Base-by-base conservation (phyloP, 2,329 filamentous ascomycete genomes). In the Fusarium scirpi region DNA sequence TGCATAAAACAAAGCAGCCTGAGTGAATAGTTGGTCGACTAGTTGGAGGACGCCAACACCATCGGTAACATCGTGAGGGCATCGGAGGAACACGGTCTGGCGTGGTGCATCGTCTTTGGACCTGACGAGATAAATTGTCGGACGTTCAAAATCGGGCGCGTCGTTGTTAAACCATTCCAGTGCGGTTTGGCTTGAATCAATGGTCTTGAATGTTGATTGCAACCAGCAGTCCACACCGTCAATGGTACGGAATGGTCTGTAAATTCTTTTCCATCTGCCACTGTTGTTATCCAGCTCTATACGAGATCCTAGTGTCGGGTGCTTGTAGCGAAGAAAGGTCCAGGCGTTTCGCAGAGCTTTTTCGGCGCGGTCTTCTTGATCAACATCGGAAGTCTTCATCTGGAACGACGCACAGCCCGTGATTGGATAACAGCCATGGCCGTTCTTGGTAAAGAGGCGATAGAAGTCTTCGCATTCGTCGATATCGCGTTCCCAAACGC, bases 381-480 rank as follows among this genome's bases (percentile, higher is more conserved):
- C 34, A 11, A 11, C 3, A 5, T 38, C 34, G 10, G 34, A n/a
- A 11, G 34, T n/a, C 5, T 38, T 38, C 10, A n/a, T 3, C 3
- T 27, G 24, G 5, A 62, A 61, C 0, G 24, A 32, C 2, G 38
- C 55, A 25, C 56, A 61, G 1, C 29, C 56, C 12, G 38, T 62
- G 10, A 62, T n/a, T 1, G 45, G 59, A 22, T 44, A 62, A 20
- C 45, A 61, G 2, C 24, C 29, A 3, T 40, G 24, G 8, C 7
- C 29, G 10, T 30, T 4, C 12, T 62, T 52, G 2, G 59, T 52
- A 7, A 51, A 61, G 3, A 52, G 16, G 10, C 30, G 40, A 43
- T 62, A 62, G 32, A 62, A 61, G 1, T 18, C 13, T 15, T 62
- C 59, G 1, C 45, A 61, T 4, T 61, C 59, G 18, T 62, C 59